Percentiles rank a stretch among this genome's conserved stretches.
These are phyloP conservation scores for Aspergillus heteromorphus DNA, from an alignment of 495 filamentous ascomycete genomes.

Conservation along the genomic window DNA sequence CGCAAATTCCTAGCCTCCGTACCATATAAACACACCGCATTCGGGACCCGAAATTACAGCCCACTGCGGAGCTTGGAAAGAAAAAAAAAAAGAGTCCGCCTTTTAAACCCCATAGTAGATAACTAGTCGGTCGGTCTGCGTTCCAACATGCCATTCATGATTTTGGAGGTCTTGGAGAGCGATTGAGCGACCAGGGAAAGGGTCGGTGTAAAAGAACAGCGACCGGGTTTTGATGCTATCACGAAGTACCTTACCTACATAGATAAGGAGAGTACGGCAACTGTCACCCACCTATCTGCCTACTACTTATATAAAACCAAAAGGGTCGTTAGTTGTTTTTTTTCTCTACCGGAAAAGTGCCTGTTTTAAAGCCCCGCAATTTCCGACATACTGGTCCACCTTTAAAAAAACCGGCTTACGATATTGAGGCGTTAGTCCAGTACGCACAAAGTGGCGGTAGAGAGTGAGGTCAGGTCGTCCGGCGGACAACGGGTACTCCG, in stretches of 20 bases:
- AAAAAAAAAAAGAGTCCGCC: not conserved
- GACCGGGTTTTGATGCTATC: too few relatives aligned
- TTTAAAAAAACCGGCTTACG: slow-evolving; percentile 1
- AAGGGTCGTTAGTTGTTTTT: not conserved
- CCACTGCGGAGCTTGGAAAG: slow-evolving; percentile 22
- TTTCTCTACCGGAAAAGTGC: too few relatives aligned
- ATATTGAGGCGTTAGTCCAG: not conserved
- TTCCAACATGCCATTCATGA: too few relatives aligned
- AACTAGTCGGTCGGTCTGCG: too few relatives aligned
- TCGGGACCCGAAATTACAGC: slow-evolving; percentile 14
- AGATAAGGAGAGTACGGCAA: not conserved
- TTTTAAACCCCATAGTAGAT: not conserved
- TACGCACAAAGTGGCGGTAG: slow-evolving; percentile 11
- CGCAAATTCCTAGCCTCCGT: slow-evolving; percentile 2
- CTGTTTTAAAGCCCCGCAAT: slow-evolving; percentile 18
- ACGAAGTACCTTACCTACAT: not conserved
- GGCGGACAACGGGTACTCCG: slow-evolving; percentile 10
- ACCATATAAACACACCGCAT: slow-evolving; percentile 19
- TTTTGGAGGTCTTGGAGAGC: too few relatives aligned
- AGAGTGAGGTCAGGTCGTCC: too few relatives aligned
- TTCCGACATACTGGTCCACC: slow-evolving; percentile 12
- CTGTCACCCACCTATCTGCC: too few relatives aligned
- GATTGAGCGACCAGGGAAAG: too few relatives aligned
- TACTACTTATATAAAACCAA: too few relatives aligned
- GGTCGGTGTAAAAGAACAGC: not conserved